Base-by-base conservation (phyloP, 495 filamentous ascomycete genomes). In the Neurospora intermedia region DNA sequence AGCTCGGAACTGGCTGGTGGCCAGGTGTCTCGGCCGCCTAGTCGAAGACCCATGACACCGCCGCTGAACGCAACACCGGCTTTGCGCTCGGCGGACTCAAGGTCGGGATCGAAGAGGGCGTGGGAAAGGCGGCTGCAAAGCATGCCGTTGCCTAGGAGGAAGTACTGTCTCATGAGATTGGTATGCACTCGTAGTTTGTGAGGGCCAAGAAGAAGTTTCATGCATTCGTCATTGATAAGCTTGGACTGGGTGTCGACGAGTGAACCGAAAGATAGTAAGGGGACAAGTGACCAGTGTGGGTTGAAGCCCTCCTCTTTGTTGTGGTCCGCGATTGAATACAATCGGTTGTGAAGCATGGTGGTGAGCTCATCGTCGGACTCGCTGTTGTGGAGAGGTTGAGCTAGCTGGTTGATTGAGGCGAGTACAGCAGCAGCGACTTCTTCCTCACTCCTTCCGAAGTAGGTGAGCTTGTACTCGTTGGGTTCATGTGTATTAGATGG, bases 1-100 rank as follows among this genome's bases (percentile, higher is more conserved):
- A 99, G 83, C 77, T 99, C 96, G 6, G 94, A 97, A 80, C 92
- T 96, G 42, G 94, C 93, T 9, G 96, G 95, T 35, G 95, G 95
- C 96, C 95, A 98, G 38, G 86, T 92, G 69, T 92, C 88, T 73
- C 93, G 87, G 20, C 85, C 89, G 9, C 91, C 92, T 2, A 98
- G 81, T 11, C 92, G 90, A 45, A 98, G 84, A 3, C 96, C 96
- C 83, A 96, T 94, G 69, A 86, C 84, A 10, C 90, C 90, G 13
- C 91, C 91, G 43, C 85, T 89, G 6, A 91, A 87, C 18, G 91
- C 86, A 27, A 90, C 88, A 6, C 92, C 92, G 18, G 86, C 78
- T 69, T 87, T 87, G 70, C 91, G 86, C 75, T 97, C 93, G 43
- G 93, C 92, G 23, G 90, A 91, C 69, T 90, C 88, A 69, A 94